Evolutionary conservation across 2,329 filamentous ascomycete species (phyloP).

Genomic region (Cordyceps fumosorosea): DNA sequence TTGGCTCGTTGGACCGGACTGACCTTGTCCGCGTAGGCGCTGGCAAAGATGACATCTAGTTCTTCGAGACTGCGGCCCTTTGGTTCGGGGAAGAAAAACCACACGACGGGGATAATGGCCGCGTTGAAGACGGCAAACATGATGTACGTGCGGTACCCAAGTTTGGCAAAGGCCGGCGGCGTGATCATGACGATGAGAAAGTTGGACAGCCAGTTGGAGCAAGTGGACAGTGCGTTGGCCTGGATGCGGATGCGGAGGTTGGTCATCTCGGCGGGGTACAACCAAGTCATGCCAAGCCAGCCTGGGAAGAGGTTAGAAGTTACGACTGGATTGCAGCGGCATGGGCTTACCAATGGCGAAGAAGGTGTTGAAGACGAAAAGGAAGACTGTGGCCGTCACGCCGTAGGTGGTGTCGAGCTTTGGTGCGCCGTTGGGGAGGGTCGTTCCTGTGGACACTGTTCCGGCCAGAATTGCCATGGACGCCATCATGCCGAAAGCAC

Average conservation of each 20-base stretch:
- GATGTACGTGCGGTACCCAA: conserved; percentile 44
- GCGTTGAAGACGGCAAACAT: conserved; percentile 48
- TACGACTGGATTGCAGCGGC: no score
- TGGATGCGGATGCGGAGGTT: conserved; percentile 54
- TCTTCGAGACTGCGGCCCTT: conserved; percentile 55
- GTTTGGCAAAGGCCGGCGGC: conserved; percentile 49
- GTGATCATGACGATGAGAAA: conserved; percentile 64
- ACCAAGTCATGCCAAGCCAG: conserved; percentile 56
- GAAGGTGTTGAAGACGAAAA: conserved; percentile 57
- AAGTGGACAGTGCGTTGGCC: conserved; percentile 57
- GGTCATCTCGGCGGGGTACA: conserved; percentile 56
- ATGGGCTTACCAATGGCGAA: conserved; percentile 36
- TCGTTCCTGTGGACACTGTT: conserved; percentile 24
- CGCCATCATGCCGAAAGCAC: conserved; percentile 56
- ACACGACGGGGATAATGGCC: conserved; percentile 42
- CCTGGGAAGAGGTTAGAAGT: conserved; percentile 28
- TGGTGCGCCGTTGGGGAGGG: conserved; percentile 22
- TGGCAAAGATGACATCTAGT: conserved; percentile 52
- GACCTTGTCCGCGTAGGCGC: conserved; percentile 21
- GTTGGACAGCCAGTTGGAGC: conserved; percentile 54
- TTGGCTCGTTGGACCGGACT: conserved; percentile 22
- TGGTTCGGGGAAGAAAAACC: conserved; percentile 48
- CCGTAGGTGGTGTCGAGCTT: conserved; percentile 22
- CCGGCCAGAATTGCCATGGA: conserved; percentile 52
- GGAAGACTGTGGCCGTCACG: conserved; percentile 36